A percentile compares a stretch with the other conserved stretches of the same genome.
These are phyloP conservation scores for Metschnikowia kofuensis DNA, from an alignment of 805 yeast species.

Conservation along the genomic window DNA sequence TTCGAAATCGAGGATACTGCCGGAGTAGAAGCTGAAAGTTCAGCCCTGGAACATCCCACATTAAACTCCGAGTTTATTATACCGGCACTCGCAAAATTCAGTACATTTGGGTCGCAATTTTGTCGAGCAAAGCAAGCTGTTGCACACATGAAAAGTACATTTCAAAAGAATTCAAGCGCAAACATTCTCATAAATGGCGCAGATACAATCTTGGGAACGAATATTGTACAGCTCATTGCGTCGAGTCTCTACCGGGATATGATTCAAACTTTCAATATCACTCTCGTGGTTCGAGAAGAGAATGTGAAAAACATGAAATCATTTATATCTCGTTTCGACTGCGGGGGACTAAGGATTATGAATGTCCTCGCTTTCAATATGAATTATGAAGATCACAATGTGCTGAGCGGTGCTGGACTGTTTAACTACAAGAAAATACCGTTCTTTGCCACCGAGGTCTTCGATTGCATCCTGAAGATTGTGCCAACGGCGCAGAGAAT, in stretches of 20 bases:
- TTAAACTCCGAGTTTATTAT: conserved; percentile 10
- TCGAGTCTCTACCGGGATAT: conserved; percentile 25
- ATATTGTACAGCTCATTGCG: conserved; percentile 31
- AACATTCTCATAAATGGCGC: conserved; percentile 42
- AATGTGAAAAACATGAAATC: conserved; percentile 19
- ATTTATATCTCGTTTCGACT: conserved; percentile 19
- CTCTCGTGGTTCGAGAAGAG: conserved; percentile 29
- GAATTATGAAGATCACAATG: conserved; percentile 31
- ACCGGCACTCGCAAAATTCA: conserved; percentile 32
- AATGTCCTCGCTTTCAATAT: conserved; percentile 33
- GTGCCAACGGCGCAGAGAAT: conserved; percentile 22
- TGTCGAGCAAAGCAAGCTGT: conserved; percentile 38
- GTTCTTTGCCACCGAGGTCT: conserved; percentile 35
- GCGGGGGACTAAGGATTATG: conserved; percentile 21
- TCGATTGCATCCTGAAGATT: conserved; percentile 30
- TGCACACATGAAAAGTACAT: conserved; percentile 21
- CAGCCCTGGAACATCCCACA: not conserved
- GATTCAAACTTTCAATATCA: conserved; percentile 26
- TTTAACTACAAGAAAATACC: conserved; percentile 37
- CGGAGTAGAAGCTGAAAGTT: not conserved
- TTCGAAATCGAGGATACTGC: conserved; percentile 11
- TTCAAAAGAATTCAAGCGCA: conserved; percentile 18
- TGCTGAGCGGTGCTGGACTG: conserved; percentile 35
- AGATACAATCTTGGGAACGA: conserved; percentile 38
- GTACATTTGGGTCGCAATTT: conserved; percentile 32